Conservation (phyloP, 2,329 filamentous ascomycete genomes). For the Tolypocladium tropicale region DNA sequence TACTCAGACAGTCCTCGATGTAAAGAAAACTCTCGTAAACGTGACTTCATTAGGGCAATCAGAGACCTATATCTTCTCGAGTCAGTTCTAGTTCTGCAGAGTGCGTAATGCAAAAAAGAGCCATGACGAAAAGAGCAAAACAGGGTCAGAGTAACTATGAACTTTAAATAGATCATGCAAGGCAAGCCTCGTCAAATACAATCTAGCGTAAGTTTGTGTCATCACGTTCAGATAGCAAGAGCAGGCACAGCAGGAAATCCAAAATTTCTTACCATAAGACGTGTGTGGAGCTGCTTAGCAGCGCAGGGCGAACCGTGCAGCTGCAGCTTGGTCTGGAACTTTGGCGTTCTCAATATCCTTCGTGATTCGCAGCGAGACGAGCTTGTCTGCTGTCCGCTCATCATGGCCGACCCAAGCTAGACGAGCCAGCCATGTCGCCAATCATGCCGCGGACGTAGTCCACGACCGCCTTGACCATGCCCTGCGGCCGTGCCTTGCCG, state of each 20-base stretch:
- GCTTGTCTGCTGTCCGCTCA: background rate
- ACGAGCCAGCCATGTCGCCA: conserved; percentile 28
- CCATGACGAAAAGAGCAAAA: background rate
- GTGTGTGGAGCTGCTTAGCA: background rate
- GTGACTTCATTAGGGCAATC: background rate
- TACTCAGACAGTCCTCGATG: background rate
- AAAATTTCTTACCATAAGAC: conserved; percentile 4
- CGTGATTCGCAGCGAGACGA: background rate
- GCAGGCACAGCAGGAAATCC: background rate
- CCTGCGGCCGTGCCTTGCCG: conserved; percentile 44
- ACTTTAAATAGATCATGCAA: conserved; percentile 22
- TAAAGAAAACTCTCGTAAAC: background rate
- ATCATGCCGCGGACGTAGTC: conserved; percentile 46
- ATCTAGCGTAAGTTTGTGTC: conserved; percentile 34
- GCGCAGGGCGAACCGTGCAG: background rate
- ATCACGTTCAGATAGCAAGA: conserved; percentile 19
- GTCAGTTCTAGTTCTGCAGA: background rate
- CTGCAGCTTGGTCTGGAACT: background rate
- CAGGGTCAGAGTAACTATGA: conserved; percentile 22
- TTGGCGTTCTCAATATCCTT: background rate
- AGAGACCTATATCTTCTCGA: background rate
- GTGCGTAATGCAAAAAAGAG: background rate
- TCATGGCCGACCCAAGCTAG: conserved; percentile 11
- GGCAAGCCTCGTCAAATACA: conserved; percentile 32
- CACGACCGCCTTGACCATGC: conserved; percentile 56